Evolutionary conservation across 768 basidiomycete genomes (phyloP), one percentile per base, ranked within the genome.

Genomic region (Lentinula edodes): DNA sequence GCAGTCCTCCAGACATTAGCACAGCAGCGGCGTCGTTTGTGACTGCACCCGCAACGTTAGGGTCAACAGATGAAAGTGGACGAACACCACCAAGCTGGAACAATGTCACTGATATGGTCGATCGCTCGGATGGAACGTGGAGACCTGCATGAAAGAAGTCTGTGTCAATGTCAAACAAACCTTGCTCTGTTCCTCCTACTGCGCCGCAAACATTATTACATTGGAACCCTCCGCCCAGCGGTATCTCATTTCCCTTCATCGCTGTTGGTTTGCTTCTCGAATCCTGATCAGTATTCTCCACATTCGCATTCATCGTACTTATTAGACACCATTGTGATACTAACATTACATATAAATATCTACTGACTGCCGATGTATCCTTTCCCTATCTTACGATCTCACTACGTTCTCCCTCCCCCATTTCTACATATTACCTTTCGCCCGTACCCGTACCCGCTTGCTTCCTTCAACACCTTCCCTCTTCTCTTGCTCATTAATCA

Each of bases 1-100:
- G 70, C 63, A 82, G 82, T 66, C 82, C 75, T 42, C 79, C 81
- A 0, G 87, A 87, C 69, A 79, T 90, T 67, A 89, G 88, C 70
- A 87, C 87, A 0, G 88, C 89, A 12, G 79, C 83, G 2, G 79
- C 79, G 62, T 90, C 88, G 60, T 88, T 89, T 65, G 79, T 90
- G 20, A 89, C 89, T 5, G 81, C 83, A 16, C 79, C 89, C 45
- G 79, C 81, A 52, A 88, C 86, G 6, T 69, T 87, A 15, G 82
- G 83, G 23, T 54, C 62, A 32, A 78, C 86, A 16, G 85, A 83
- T 48, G 77, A 80, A 58, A 79, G 81, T 58, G 79, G 75, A 38
- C 72, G 72, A 23, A 80, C 77, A 41, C 74, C 78, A 16, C 71
- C 77, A 52, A 84, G 80, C 67, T 83, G 81, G 83, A 77, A 76